phyloP scores from a whole-genome alignment of 208 protist species.

The Wallacemonas sp. region DNA sequence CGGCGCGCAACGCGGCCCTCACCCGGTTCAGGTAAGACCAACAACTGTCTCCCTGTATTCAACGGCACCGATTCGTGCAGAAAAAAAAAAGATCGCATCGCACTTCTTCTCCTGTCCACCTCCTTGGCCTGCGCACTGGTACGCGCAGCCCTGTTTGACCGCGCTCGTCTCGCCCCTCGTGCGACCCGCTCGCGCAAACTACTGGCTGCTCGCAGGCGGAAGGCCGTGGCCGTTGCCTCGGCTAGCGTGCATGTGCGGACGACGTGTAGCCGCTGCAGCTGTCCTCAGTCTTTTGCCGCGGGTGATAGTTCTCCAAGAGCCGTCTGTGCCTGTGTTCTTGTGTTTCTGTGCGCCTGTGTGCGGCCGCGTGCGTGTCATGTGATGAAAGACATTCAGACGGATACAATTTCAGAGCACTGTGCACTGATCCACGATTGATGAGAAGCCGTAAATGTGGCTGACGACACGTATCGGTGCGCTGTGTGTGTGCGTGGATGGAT shows the following conservation, averaged over 20 bases:
- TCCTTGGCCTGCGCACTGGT: too few relatives aligned
- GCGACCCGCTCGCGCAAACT: too few relatives aligned
- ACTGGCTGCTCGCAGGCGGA: neutral
- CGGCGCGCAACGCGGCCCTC: too few relatives aligned
- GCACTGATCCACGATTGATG: slow-evolving; percentile 30
- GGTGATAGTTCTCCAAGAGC: slow-evolving; percentile 12
- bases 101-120: too few relatives aligned
- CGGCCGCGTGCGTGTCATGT: slow-evolving; percentile 3
- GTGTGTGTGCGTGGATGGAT: neutral
- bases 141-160: too few relatives aligned
- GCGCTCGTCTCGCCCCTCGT: too few relatives aligned
- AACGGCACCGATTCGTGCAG: too few relatives aligned
- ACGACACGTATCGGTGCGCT: slow-evolving; percentile 8
- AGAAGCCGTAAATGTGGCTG: slow-evolving; percentile 24
- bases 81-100: too few relatives aligned
- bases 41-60: too few relatives aligned
- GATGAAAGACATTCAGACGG: slow-evolving; percentile 33
- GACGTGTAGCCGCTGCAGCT: slow-evolving; percentile 11
- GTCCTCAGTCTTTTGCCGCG: slow-evolving; percentile 6
- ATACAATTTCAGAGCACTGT: slow-evolving; percentile 31
- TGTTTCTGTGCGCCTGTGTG: neutral
- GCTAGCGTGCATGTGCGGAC: neutral
- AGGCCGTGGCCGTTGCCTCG: neutral
- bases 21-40: too few relatives aligned
- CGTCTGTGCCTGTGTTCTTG: slow-evolving; percentile 1